Evolutionary conservation across 805 yeast genomes (phyloP).

Genomic region (Lipomyces yamanashiensis): DNA sequence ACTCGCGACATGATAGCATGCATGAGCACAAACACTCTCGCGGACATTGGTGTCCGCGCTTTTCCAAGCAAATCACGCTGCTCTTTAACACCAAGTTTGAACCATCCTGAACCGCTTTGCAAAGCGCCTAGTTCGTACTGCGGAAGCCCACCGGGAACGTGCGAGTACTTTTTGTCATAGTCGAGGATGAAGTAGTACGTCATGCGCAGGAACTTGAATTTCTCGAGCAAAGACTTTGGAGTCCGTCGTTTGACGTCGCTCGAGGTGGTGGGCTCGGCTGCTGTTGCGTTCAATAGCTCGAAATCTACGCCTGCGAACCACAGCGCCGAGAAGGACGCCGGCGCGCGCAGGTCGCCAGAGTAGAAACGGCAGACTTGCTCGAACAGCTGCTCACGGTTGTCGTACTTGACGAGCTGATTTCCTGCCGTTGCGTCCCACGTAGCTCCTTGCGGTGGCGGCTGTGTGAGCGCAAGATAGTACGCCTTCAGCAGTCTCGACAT

Average conservation of each 20-base stretch:
- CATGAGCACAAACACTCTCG: conserved; percentile 28
- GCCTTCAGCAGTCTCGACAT: conserved; percentile 25
- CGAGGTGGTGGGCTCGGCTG: not conserved
- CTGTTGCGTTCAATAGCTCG: not conserved
- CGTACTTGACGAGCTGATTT: conserved; percentile 24
- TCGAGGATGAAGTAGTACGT: conserved; percentile 31
- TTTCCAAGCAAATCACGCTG: conserved; percentile 36
- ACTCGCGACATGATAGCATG: conserved; percentile 30
- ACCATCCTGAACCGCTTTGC: conserved; percentile 26
- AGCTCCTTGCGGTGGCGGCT: conserved; percentile 29
- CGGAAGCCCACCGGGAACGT: conserved; percentile 13
- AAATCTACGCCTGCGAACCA: conserved; percentile 12
- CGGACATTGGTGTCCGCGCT: conserved; percentile 33
- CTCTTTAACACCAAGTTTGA: conserved; percentile 20
- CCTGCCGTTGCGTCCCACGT: conserved; percentile 19
- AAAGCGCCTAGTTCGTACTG: conserved; percentile 16
- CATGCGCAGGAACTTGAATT: conserved; percentile 35
- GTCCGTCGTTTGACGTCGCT: conserved; percentile 27
- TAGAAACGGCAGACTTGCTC: conserved; percentile 32
- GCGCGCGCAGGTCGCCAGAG: conserved; percentile 21
- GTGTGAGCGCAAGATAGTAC: conserved; percentile 30
- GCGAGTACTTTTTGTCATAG: conserved; percentile 29
- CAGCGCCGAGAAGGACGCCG: conserved; percentile 1
- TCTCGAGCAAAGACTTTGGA: conserved; percentile 31
- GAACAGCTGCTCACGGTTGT: conserved; percentile 31